phyloP scores from a whole-genome alignment of 1,139 yeast genomes.

The Blastobotrys malaysiensis region DNA sequence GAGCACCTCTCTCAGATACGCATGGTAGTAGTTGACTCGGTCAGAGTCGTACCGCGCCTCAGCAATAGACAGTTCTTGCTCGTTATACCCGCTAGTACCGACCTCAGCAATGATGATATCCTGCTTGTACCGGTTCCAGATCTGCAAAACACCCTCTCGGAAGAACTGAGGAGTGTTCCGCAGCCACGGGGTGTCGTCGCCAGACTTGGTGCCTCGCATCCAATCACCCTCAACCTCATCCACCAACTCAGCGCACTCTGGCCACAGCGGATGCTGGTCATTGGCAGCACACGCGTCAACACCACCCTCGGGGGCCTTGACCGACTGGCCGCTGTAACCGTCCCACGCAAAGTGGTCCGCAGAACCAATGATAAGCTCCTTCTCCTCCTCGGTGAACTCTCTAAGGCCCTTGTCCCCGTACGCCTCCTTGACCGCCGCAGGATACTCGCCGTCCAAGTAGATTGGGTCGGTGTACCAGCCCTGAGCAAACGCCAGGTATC shows the following conservation, averaged over 20 bases:
- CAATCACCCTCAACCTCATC: slow-evolving; percentile 27
- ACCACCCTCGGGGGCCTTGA: slow-evolving; percentile 27
- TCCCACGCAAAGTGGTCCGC: slow-evolving; percentile 35
- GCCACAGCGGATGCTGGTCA: slow-evolving; percentile 14
- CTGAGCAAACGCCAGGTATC: slow-evolving; percentile 29
- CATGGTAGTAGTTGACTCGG: slow-evolving; percentile 32
- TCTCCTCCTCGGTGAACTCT: slow-evolving; percentile 29
- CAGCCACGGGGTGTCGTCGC: slow-evolving; percentile 22
- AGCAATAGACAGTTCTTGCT: slow-evolving; percentile 25
- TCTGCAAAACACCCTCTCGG: slow-evolving; percentile 14
- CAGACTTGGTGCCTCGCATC: slow-evolving; percentile 27
- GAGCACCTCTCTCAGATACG: slow-evolving; percentile 31
- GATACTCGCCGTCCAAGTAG: slow-evolving; percentile 23
- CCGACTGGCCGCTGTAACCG: slow-evolving; percentile 30
- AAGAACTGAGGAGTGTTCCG: slow-evolving; percentile 17
- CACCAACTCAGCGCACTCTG: slow-evolving; percentile 13
- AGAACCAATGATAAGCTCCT: slow-evolving; percentile 23
- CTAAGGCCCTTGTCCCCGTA: slow-evolving; percentile 20
- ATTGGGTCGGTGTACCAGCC: slow-evolving; percentile 34
- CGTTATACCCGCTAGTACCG: slow-evolving; percentile 34
- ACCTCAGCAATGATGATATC: slow-evolving; percentile 28
- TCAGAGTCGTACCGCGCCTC: slow-evolving; percentile 31
- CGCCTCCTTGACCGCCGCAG: slow-evolving; percentile 22
- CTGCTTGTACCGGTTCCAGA: slow-evolving; percentile 13
- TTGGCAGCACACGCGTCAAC: slow-evolving; percentile 15